Base-by-base conservation (phyloP, 176 grass and related monocot genomes). In the Phoenix dactylifera region DNA sequence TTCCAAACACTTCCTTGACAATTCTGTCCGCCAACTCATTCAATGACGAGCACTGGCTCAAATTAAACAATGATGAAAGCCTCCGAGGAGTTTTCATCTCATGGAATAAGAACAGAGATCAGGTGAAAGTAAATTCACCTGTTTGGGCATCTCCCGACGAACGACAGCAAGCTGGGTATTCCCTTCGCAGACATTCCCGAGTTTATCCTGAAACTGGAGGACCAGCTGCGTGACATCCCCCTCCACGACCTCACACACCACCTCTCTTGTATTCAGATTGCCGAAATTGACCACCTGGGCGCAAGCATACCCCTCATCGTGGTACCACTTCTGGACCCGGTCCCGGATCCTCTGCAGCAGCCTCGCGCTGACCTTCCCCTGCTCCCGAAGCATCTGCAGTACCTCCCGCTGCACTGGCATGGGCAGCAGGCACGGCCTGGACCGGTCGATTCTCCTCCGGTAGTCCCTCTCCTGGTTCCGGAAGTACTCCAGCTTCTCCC, bases 131-230 rank as follows among this genome's bases (percentile, higher is more conserved):
- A 1, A 4, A 54, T 17, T 32, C 75, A 97, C 92, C 87, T 91
- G 92, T 30, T 70, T 60, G 18, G 92, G 87, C 35, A 97, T 71
- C 67, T 97, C 92, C 25, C 84, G 52, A 17, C 75, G 79, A 49
- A 97, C 84, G 55, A 97, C 80, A 60, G 80, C 69, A 59, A 91
- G 70, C 25, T 85, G 65, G 1, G 92, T 88, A 68, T 88, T 97
- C 48, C 92, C 92, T 61, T 97, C 92, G 1, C 82, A 76, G 18
- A 88, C 55, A 82, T 97, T 91, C 17, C 92, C 92, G 0, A 97
- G 83, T 72, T 91, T 97, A 88, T 97, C 92, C 49, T 83, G 92
- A 54, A 97, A 97, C 69, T 97, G 87, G 62, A 85, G 75, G 60
- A 80, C 80, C 51, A 97, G 79, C 57, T 91, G 77, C 16, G 87